Evolutionary conservation across 1,284 basidiomycete genomes (phyloP), one percentile per base, ranked within the genome.

Genomic region (Lignosus rhinocerotis): DNA sequence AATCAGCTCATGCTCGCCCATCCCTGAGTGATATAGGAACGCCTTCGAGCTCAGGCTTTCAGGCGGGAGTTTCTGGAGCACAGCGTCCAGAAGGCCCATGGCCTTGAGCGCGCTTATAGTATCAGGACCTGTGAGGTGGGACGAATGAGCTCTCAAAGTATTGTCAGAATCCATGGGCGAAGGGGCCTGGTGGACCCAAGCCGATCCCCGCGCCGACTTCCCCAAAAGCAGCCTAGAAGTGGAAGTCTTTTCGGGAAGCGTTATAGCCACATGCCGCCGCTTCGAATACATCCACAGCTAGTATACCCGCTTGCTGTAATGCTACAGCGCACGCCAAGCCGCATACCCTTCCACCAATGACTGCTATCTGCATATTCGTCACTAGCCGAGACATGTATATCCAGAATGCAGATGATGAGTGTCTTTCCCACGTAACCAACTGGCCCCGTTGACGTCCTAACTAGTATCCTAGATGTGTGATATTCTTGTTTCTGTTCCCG

Each of bases 161-260:
- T 6, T 17, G 31, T 34, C 36, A 7, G 33, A 5, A 31, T 4
- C 10, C 32, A 32, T 21, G 39, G 45, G 39, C 21, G 41, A 21
- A 43, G 33, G 33, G 12, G 52, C 21, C 10, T 21, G 8, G 55
- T 69, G 51, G 57, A 81, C 83, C 83, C 43, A 86, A 58, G 14
- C 77, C 79, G 34, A 85, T 76, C 0, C 82, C 82, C 19, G 83
- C 81, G 6, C 82, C 82, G 41, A 84, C 75, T 65, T 83, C 79
- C 21, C 74, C 75, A 59, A 82, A 82, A 50, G 74, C 71, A 6
- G 76, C 60, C 79, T 80, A 50, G 17, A 43, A 51, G 54, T 41
- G 19, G 31, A 19, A 39, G 36, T 34, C 42, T n/a, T 52, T 46
- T 3, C 16, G 36, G 7, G 12, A 36, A n/a, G 33, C 25, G 38